Evolutionary conservation across 176 grass and related monocot species (phyloP), one percentile per base, ranked within the genome.

Genomic region (Lolium multiflorum): DNA sequence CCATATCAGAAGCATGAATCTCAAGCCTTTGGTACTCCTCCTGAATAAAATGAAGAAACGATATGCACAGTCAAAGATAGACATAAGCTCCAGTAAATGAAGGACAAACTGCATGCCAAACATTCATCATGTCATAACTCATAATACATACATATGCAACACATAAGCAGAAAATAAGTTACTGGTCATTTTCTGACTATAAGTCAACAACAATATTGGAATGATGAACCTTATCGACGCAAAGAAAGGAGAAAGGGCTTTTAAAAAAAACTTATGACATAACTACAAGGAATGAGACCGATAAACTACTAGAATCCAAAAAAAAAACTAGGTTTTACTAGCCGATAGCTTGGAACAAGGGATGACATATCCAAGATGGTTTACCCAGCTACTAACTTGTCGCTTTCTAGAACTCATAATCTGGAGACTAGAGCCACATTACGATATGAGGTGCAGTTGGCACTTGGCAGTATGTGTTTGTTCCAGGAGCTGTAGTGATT

Each of bases 1-100:
- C 82, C 90, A 92, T 94, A 78, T 96, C 86, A 84, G 86, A 81
- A 87, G 76, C 88, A 77, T 37, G 60, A 70, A 94, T 80, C 85
- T 95, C 90, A 66, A 98, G 91, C 9, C 91, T 94, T 81, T 92
- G 88, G 37, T 94, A 96, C 44, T 98, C 88, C 86, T 92, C 91
- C 96, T 96, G 76, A 70, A 94, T 74, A 49, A 44, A 44, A 47
- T 87, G 51, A 78, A 46, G 51, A 79, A 58, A 85, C 22, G 20
- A 85, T 54, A 91, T 68, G 65, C 70, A 77, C 6, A 6, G 78
- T 69, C 26, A 81, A 37, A 62, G 31, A 66, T 13, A 38, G 63
- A 83, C 17, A 60, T 71, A 48, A 39, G 69, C 44, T 82, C 72
- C 28, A 76, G 44, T 81, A 57, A 74, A 51, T 81, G 20, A 74